Evolutionary conservation across 129 eudicot genomes (phyloP).

Genomic region (Helianthus annuus): HanXRQr2.0-SUNRISE NC_035442.2:177822529-177823028

Average conservation of each 20-base stretch:
- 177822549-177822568: no score
- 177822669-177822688: no score
- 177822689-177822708: constrained; percentile 28
- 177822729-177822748: constrained; percentile 62
- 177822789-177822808: constrained; percentile 58
- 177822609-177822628: no score
- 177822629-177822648: no score
- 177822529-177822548: no score
- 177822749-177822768: constrained; percentile 58
- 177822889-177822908: not conserved
- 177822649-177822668: no score
- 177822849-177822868: constrained; percentile 50
- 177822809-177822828: constrained; percentile 48
- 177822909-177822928: constrained; percentile 39
- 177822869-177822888: constrained; percentile 7
- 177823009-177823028: constrained; percentile 59
- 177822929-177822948: constrained; percentile 66
- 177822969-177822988: constrained; percentile 50
- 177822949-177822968: constrained; percentile 62
- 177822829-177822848: constrained; percentile 50
- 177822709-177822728: constrained; percentile 71
- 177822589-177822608: no score
- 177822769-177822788: constrained; percentile 59
- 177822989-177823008: constrained; percentile 39
- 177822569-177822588: no score